These are phyloP conservation scores for Alternaria gansuensis DNA, from an alignment of 2,329 filamentous ascomycete genomes.

Conservation along the genomic window DNA sequence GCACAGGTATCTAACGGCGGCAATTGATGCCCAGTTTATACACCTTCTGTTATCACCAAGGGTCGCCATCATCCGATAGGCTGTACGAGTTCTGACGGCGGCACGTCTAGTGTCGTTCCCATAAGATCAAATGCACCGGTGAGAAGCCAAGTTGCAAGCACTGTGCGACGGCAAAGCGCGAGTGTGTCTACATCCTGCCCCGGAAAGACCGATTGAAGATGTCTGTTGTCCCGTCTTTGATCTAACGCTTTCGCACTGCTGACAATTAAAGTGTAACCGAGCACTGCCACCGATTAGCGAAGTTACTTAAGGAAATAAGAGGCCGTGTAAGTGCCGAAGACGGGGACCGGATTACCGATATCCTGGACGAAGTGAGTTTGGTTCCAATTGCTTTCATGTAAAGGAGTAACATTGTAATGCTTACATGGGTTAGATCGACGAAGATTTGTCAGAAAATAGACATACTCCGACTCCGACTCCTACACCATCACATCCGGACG, in stretches of 20 bases:
- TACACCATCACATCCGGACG: conserved; percentile 29
- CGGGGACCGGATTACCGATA: conserved; percentile 31
- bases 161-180: conserved; percentile 45
- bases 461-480: conserved; percentile 22
- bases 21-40: conserved; percentile 3
- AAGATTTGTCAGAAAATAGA: conserved; percentile 36
- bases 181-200: conserved; percentile 53
- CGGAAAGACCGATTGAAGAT: conserved; percentile 52
- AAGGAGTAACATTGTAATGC: neutral
- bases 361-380: conserved; percentile 36
- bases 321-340: conserved; percentile 33
- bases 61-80: conserved; percentile 12
- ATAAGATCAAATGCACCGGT: conserved; percentile 56
- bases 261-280: conserved; percentile 40
- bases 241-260: conserved; percentile 12
- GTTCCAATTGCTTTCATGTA: neutral
- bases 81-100: conserved; percentile 23
- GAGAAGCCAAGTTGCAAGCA: conserved; percentile 50
- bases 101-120: conserved; percentile 46
- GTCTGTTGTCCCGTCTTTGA: conserved; percentile 33
- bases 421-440: conserved; percentile 38
- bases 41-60: neutral
- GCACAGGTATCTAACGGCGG: conserved; percentile 1
- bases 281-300: conserved; percentile 42
- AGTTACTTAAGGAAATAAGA: conserved; percentile 31